Evolutionary conservation across 805 yeast species (phyloP), one percentile per base, ranked within the genome.

Genomic region (Sugiyamaella americana): DNA sequence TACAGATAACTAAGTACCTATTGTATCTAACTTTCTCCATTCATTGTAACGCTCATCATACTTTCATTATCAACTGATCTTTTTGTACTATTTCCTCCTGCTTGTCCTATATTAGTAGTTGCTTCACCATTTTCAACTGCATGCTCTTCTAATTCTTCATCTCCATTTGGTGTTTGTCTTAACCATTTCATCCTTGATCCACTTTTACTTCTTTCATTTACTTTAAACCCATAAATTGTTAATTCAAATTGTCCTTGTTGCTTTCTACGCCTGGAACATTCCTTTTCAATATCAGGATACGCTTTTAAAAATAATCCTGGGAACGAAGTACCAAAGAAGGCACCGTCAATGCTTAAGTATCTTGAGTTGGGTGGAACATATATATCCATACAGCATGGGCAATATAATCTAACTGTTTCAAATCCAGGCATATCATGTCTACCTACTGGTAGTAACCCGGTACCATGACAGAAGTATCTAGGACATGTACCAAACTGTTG

Each of bases 161-260:
- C 73, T 2, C 79, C 74, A 38, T 69, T 68, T 2, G 98, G 98
- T 53, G 76, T 71, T 62, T 79, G 80, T 57, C 98, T 78, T 51
- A 91, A 72, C 98, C 98, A 93, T 58, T 75, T 76, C 98, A 93
- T 93, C 56, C 98, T 76, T n/a, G 94, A 89, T 0, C 98, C 98
- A 41, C 84, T 74, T 24, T 75, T 69, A 39, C 95, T 82, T 46
- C 68, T 60, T 61, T 86, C 91, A 58, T 84, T 78, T 23, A 93
- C 73, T 55, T 77, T 78, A 71, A 93, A 93, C 1, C 98, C 98
- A 68, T 86, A 93, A 40, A 89, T 73, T 62, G 81, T 85, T 59
- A 88, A 74, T 42, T 85, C 84, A 61, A 58, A 63, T 49, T 54
- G 63, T 38, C 47, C 41, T 21, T 71, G 76, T 53, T 71, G 69